phyloP scores from a whole-genome alignment of 1,284 basidiomycete species.

The Ceratobasidium sp. region DNA sequence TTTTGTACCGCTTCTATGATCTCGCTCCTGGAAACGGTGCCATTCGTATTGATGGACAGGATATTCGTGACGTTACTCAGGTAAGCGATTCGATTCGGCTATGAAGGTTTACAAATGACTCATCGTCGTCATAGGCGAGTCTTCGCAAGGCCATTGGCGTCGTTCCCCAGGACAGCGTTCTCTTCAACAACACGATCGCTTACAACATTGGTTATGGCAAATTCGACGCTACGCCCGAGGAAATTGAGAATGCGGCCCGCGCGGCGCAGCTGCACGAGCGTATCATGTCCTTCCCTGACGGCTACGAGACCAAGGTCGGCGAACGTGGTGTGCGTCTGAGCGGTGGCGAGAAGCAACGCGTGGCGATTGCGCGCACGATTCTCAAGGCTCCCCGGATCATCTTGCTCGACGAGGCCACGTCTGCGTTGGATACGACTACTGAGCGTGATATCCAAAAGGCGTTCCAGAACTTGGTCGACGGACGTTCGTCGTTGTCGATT shows the following conservation, averaged over 20 bases:
- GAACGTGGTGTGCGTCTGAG: conserved; percentile 84
- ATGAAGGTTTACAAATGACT: neutral
- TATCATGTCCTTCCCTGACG: conserved; percentile 79
- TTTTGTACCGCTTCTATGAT: conserved; percentile 92
- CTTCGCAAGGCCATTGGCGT: conserved; percentile 82
- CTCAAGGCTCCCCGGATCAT: conserved; percentile 82
- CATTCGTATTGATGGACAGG: conserved; percentile 81
- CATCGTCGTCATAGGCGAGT: conserved; percentile 52
- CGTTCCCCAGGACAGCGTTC: conserved; percentile 81
- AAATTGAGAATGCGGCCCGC: conserved; percentile 74
- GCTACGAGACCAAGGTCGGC: conserved; percentile 75
- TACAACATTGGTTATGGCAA: conserved; percentile 83
- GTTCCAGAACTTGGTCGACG: conserved; percentile 70
- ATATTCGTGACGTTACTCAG: conserved; percentile 86
- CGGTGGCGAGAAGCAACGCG: conserved; percentile 84
- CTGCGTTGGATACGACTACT: conserved; percentile 79
- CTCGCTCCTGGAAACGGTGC: conserved; percentile 73
- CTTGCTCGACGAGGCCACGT: conserved; percentile 81
- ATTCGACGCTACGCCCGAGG: conserved; percentile 68
- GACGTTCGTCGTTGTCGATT: conserved; percentile 78
- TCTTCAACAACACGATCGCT: conserved; percentile 81
- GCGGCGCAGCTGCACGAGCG: conserved; percentile 85
- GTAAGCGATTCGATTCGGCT: conserved; percentile 20
- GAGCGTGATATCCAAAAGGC: conserved; percentile 87
- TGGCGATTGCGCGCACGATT: conserved; percentile 86